These are phyloP conservation scores for Golubevia pallescens DNA, from an alignment of 1,284 basidiomycete genomes.

Conservation along the genomic window DNA sequence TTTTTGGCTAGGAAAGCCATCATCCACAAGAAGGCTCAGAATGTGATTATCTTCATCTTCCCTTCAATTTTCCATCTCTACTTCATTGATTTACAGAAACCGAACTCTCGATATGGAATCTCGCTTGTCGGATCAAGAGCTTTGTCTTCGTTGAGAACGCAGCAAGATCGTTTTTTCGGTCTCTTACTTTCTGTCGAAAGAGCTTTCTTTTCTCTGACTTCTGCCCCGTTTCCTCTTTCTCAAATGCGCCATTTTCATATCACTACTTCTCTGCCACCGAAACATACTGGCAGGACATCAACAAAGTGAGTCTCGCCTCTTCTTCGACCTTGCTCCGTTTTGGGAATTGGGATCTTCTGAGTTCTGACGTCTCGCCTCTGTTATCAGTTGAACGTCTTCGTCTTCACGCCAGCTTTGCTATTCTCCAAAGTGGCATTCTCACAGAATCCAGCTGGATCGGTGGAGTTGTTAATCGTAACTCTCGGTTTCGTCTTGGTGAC, in stretches of 20 bases:
- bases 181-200: no score
- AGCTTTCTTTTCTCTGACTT: no score
- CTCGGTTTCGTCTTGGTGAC: slow-evolving; percentile 57
- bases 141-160: no score
- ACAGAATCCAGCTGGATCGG: slow-evolving; percentile 45
- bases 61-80: background rate
- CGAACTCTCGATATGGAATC: no score
- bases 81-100: no score
- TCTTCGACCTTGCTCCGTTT: slow-evolving; percentile 10
- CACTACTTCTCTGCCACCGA: no score
- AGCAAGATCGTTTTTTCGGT: no score
- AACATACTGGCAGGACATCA: no score
- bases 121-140: no score
- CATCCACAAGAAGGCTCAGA: slow-evolving; percentile 58
- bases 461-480: slow-evolving; percentile 55
- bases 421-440: slow-evolving; percentile 63
- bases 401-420: slow-evolving; percentile 58
- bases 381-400: slow-evolving; percentile 39
- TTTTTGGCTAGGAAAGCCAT: slow-evolving; percentile 47
- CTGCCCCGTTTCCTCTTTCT: no score
- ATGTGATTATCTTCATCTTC: slow-evolving; percentile 4
- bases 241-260: no score
- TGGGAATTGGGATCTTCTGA: no score
- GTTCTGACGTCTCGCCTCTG: slow-evolving; percentile 16
- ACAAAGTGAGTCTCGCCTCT: background rate